phyloP scores from a whole-genome alignment of 1,139 yeast genomes.

The Blastobotrys petasosporus region DNA sequence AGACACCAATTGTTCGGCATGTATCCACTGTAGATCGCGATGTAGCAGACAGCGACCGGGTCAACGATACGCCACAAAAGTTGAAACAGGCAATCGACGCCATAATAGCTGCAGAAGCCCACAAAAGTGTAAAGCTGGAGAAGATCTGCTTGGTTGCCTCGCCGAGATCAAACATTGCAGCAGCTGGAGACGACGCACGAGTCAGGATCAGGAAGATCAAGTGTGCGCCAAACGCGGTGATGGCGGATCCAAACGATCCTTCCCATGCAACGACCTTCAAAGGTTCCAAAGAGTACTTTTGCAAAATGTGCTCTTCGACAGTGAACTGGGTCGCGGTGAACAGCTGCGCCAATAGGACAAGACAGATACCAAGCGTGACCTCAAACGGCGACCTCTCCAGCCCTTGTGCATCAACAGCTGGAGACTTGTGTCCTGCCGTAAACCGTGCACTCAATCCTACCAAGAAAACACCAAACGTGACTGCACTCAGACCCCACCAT shows the following conservation, averaged over 20 bases:
- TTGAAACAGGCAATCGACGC: constrained; percentile 67
- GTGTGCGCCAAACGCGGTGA: constrained; percentile 43
- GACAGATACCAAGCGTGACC: constrained; percentile 47
- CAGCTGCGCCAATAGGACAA: constrained; percentile 58
- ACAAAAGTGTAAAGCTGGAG: constrained; percentile 37
- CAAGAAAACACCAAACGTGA: constrained; percentile 60
- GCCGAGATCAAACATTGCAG: constrained; percentile 52
- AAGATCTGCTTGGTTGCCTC: constrained; percentile 50
- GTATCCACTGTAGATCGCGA: constrained; percentile 77
- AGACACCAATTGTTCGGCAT: constrained; percentile 67
- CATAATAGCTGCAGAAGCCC: constrained; percentile 61
- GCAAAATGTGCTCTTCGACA: constrained; percentile 64
- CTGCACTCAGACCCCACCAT: constrained; percentile 60
- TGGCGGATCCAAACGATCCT: constrained; percentile 58
- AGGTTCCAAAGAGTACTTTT: constrained; percentile 51
- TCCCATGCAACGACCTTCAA: constrained; percentile 67
- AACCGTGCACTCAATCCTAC: constrained; percentile 65
- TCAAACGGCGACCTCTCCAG: constrained; percentile 25
- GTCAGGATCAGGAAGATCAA: constrained; percentile 39
- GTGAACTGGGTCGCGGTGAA: constrained; percentile 75
- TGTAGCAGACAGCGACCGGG: constrained; percentile 64
- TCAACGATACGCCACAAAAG: constrained; percentile 66
- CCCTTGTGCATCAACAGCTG: constrained; percentile 14
- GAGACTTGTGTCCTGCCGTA: constrained; percentile 11
- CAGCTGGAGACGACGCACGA: constrained; percentile 36